Base-by-base conservation (phyloP, 108 stramenopile genomes). In the Pseudonitzschia pungens region DNA sequence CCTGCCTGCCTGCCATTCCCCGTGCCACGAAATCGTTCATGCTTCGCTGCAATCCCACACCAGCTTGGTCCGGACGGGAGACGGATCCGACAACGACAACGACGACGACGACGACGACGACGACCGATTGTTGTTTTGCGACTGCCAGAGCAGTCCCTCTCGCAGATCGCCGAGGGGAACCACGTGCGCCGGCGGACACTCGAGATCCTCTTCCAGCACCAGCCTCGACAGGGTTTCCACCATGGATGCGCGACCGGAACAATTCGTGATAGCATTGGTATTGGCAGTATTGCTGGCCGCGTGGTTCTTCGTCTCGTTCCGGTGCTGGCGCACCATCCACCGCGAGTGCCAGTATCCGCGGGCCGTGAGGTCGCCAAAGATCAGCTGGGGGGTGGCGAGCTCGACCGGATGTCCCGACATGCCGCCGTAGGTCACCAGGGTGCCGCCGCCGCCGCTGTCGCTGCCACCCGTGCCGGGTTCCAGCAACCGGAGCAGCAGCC, bases 281-380 rank as follows among this genome's bases (percentile, higher is more conserved):
- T 12, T 48, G 14, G 9, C 10, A 12, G 5, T 14, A 12, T 48
- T 18, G 45, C 45, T 48, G 45, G 45, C 45, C 10, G 45, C 45
- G n/a, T 14, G 45, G 1, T 18, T 50, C 55, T 36, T 64, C 62
- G 63, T 40, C 32, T 68, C 16, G 1, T 48, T 2, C 16, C 59
- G 31, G 3, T 44, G 28, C 20, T 76, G 31, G 51, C 74, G 70
- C 16, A 70, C 58, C 76, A 86, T 82, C 81, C 81, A 86, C 51
- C 81, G 81, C 53, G 77, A 78, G 54, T 87, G 83, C 86, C 86
- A 87, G 60, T 87, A 83, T 15, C 86, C 86, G 4, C n/a, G 33
- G 0, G 69, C 56, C 1, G 44, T 52, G 15, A 81, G 5, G 68
- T 81, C 70, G 59, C 72, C 70, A 57, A 87, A 87, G 40, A 87